Percentiles rank a stretch among this genome's conserved stretches.
These are phyloP conservation scores for Dipteronia sinensis DNA, from an alignment of 345 rosid species.

Conservation along the genomic window DNA sequence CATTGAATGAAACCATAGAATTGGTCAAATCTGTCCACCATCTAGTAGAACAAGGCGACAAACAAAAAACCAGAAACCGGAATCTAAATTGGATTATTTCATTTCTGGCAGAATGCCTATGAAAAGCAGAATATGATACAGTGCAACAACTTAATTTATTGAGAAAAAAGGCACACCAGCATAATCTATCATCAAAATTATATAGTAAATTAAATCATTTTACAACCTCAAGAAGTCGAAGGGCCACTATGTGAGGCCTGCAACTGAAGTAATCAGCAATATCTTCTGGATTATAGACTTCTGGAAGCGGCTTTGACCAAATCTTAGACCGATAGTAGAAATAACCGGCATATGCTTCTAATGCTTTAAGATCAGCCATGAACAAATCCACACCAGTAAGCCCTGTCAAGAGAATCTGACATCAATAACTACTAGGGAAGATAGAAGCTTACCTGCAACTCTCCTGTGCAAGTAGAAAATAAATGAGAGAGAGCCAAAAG, in stretches of 20 bases:
- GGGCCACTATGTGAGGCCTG: constrained; percentile 85
- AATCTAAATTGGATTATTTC: not conserved
- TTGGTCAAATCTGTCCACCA: not conserved
- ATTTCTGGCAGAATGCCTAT: not conserved
- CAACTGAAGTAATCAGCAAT: constrained; percentile 78
- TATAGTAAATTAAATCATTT: not conserved
- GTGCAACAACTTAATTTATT: not conserved
- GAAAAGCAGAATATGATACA: not conserved
- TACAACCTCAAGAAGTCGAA: constrained; percentile 86
- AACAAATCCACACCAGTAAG: constrained; percentile 80
- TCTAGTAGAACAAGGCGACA: not conserved
- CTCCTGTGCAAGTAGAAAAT: not conserved
- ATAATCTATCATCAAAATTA: not conserved
- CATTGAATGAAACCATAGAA: not conserved
- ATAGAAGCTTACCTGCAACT: not conserved
- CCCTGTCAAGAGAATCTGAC: constrained; percentile 43
- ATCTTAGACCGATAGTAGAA: constrained; percentile 59
- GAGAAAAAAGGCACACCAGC: not conserved
- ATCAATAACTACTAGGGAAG: constrained; percentile 12
- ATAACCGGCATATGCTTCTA: constrained; percentile 73
- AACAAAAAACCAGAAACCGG: not conserved
- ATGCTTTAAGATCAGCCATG: constrained; percentile 91
- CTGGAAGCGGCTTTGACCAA: constrained; percentile 95
- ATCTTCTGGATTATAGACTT: constrained; percentile 70
- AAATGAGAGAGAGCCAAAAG: not conserved